Evolutionary conservation across 2,329 filamentous ascomycete genomes (phyloP), one percentile per base, ranked within the genome.

Genomic region (Sporothrix euskadiensis): DNA sequence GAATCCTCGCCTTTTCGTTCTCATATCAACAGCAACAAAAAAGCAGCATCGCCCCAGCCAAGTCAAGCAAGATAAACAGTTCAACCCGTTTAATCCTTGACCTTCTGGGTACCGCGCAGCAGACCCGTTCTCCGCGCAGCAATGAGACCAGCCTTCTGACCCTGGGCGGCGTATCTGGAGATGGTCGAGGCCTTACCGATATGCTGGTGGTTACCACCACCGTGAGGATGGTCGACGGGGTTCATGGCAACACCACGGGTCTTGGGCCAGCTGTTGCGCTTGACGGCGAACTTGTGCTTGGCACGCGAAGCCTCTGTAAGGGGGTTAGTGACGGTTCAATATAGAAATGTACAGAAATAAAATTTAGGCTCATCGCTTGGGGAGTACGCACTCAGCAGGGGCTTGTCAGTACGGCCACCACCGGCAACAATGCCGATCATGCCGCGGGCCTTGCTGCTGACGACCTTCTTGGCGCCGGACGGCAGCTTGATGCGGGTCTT

Each of bases 171-270:
- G 88, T 97, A 97, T 86, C 96, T 92, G 81, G 94, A 97, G 88
- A 99, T 99, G 85, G 96, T 99, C 80, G 96, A 99, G 82, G 96
- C 96, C 89, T 99, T 98, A 92, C 96, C 94, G 83, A 98, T 98
- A 88, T 99, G 96, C 90, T 99, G 96, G 87, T 99, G 96, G 91
- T 99, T 98, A 97, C 96, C 88, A 93, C 92, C 92, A 93, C 93
- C 93, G 91, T 96, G 93, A 86, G 93, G 93, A 91, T 99, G 96
- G 88, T 99, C 96, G 83, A 99, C 96, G 82, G 96, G 96, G 89
- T 99, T 99, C 96, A 99, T 99, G 87, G 96, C 96, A 92, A 99
- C 96, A 98, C 96, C 96, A 96, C 96, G 95, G 90, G 96, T 99
- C 93, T 97, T 98, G 88, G 96, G 96, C 96, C 96, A 99, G 84